These are phyloP conservation scores for Stereum hirsutum DNA, from an alignment of 1,284 basidiomycete genomes.

Conservation along the genomic window DNA sequence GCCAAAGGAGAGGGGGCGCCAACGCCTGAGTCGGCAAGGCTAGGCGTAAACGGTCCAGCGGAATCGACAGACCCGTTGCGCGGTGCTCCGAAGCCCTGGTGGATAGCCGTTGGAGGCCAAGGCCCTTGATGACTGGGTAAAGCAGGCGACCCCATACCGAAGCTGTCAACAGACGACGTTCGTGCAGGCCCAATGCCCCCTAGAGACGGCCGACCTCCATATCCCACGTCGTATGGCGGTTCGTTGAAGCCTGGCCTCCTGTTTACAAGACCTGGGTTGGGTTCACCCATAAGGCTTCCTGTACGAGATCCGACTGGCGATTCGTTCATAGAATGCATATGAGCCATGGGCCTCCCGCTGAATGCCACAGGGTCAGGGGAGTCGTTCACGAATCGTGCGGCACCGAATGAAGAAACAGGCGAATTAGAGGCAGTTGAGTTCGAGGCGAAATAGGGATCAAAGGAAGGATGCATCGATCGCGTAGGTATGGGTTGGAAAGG, in stretches of 20 bases:
- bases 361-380: constrained; percentile 60
- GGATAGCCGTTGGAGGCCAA: constrained; percentile 8
- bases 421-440: constrained; percentile 53
- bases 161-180: constrained; percentile 31
- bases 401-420: constrained; percentile 60
- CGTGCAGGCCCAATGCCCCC: constrained; percentile 18
- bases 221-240: constrained; percentile 8
- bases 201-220: constrained; percentile 4
- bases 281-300: constrained; percentile 10
- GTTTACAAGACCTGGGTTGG: constrained; percentile 7
- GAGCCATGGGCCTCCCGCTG: constrained; percentile 33
- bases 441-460: constrained; percentile 48
- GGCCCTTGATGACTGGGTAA: constrained; percentile 8
- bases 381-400: constrained; percentile 48
- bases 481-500: constrained; percentile 61
- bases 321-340: constrained; percentile 26
- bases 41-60: constrained; percentile 7
- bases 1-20: constrained; percentile 7
- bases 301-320: constrained; percentile 20
- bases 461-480: constrained; percentile 42
- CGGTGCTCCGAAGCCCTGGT: constrained; percentile 2
- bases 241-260: constrained; percentile 12
- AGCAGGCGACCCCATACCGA: constrained; percentile 20
- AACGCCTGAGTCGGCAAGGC: constrained; percentile 2
- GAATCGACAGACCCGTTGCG: constrained; percentile 7